Evolutionary conservation across 2,329 filamentous ascomycete genomes (phyloP).

Genomic region (Gnomoniopsis smithogilvyi): DNA sequence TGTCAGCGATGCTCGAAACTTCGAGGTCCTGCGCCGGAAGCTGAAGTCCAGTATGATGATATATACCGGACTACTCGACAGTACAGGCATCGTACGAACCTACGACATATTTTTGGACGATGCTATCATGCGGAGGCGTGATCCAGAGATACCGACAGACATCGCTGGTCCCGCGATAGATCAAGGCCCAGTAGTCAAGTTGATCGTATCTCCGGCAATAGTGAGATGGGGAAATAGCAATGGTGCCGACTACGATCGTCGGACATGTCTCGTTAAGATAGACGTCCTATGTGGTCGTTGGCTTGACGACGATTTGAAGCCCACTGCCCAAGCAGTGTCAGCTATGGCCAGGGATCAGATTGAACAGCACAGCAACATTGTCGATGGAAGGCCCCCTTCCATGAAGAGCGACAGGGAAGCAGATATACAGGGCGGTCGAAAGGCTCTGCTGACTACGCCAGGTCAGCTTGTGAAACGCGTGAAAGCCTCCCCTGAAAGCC

Average conservation of each 20-base stretch:
- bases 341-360: neutral
- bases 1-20: neutral
- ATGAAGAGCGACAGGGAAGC: neutral
- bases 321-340: neutral
- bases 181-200: neutral
- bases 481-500: too few relatives aligned
- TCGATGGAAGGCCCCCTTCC: neutral
- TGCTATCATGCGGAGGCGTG: neutral
- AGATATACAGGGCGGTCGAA: neutral
- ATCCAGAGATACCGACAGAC: too few relatives aligned
- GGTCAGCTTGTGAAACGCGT: too few relatives aligned
- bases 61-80: neutral
- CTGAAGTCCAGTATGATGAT: neutral
- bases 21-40: constrained; percentile 1
- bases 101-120: neutral
- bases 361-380: neutral
- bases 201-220: constrained; percentile 1
- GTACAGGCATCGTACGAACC: neutral
- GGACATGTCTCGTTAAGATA: neutral
- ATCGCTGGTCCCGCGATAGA: too few relatives aligned
- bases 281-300: neutral
- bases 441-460: too few relatives aligned
- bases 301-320: neutral
- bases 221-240: constrained; percentile 4
- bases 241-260: neutral